A percentile compares a stretch with the other conserved stretches of the same genome.
phyloP scores from a whole-genome alignment of 805 yeast genomes.

The Saccharomycopsis microspora region DNA sequence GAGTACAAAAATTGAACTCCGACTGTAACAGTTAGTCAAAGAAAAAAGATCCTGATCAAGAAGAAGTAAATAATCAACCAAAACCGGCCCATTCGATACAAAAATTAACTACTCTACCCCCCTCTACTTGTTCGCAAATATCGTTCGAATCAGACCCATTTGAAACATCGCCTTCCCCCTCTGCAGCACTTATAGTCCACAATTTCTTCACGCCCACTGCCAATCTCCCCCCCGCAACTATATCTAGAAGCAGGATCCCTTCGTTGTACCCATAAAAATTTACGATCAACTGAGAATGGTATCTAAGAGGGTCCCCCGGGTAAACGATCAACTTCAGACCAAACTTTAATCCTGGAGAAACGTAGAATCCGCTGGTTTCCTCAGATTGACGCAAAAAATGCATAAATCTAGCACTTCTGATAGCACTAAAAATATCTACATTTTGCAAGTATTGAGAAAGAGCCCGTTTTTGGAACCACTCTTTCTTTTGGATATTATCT shows the following conservation, averaged over 20 bases:
- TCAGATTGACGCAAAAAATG: conserved; percentile 6
- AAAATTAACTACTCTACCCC: conserved; percentile 31
- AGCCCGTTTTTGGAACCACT: background rate
- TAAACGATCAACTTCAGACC: conserved; percentile 86
- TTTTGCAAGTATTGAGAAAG: conserved; percentile 2
- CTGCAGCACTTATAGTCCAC: conserved; percentile 47
- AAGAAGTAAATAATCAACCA: conserved; percentile 35
- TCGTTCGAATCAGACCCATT: conserved; percentile 15
- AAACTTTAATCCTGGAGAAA: conserved; percentile 81
- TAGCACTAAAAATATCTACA: background rate
- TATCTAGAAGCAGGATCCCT: conserved; percentile 41
- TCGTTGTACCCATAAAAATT: conserved; percentile 34
- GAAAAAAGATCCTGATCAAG: too few relatives aligned
- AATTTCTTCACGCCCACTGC: conserved; percentile 89
- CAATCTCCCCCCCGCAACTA: conserved; percentile 79
- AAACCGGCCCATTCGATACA: conserved; percentile 97
- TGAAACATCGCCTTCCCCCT: conserved; percentile 14
- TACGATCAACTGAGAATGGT: conserved; percentile 78
- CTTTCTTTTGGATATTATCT: conserved; percentile 3
- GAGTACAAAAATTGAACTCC: too few relatives aligned
- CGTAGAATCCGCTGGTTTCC: conserved; percentile 28
- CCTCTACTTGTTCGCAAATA: conserved; percentile 9
- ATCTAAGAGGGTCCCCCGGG: conserved; percentile 90
- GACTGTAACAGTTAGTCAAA: too few relatives aligned
- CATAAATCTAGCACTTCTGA: conserved; percentile 14